Evolutionary conservation across 2,329 filamentous ascomycete species (phyloP).

Genomic region (Hypoxylon sp.): DNA sequence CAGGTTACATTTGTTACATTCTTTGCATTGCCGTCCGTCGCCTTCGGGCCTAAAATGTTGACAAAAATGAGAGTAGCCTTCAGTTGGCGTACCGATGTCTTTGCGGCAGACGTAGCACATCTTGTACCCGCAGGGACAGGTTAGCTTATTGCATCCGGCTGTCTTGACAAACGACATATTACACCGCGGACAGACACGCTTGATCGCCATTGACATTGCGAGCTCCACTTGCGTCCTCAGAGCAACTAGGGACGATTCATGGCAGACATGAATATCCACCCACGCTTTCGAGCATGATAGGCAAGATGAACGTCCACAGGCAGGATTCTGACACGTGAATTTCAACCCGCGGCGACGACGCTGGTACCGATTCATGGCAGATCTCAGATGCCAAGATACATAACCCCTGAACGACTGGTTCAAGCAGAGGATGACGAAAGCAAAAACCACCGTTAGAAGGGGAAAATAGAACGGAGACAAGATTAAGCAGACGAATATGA

Average conservation of each 20-base stretch:
- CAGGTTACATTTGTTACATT: conserved; percentile 86
- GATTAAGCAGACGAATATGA: conserved; percentile 52
- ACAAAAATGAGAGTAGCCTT: conserved; percentile 95
- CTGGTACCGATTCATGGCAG: conserved; percentile 76
- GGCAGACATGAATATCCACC: conserved; percentile 90
- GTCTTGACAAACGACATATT: conserved; percentile 93
- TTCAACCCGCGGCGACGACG: conserved; percentile 80
- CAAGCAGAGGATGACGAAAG: conserved; percentile 62
- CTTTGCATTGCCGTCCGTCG: conserved; percentile 77
- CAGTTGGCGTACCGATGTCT: conserved; percentile 71
- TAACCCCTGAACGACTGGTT: conserved; percentile 60
- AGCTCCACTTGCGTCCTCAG: conserved; percentile 92
- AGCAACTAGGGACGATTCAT: conserved; percentile 85
- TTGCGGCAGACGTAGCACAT: conserved; percentile 98
- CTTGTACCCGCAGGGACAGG: conserved; percentile 93
- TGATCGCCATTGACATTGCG: conserved; percentile 93
- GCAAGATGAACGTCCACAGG: conserved; percentile 81
- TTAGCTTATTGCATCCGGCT: conserved; percentile 96
- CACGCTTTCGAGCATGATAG: conserved; percentile 86
- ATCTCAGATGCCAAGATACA: conserved; percentile 65
- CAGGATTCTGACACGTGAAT: conserved; percentile 81
- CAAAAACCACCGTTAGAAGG: conserved; percentile 65
- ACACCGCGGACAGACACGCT: conserved; percentile 93
- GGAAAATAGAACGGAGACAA: conserved; percentile 69
- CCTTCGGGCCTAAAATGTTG: conserved; percentile 91